These are phyloP conservation scores for Ogataea chonburiensis DNA, from an alignment of 805 yeast species.

Conservation along the genomic window DNA sequence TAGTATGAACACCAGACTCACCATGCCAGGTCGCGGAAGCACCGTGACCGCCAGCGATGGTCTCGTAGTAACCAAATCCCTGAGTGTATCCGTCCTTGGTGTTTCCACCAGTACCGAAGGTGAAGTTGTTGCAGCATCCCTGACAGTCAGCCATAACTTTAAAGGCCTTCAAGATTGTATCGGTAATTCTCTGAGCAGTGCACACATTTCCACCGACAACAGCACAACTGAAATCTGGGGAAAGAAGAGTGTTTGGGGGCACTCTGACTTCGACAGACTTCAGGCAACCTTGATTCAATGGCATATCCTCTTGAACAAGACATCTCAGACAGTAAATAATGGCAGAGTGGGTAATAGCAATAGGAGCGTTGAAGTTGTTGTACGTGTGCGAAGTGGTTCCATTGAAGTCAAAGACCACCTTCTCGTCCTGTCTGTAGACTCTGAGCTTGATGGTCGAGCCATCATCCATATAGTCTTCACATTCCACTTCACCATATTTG, in stretches of 20 bases:
- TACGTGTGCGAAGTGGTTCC: constrained; percentile 87
- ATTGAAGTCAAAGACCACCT: constrained; percentile 75
- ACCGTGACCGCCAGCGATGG: constrained; percentile 56
- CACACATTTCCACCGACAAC: constrained; percentile 95
- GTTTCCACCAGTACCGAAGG: constrained; percentile 81
- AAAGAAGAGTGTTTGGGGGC: constrained; percentile 62
- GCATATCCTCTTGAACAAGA: constrained; percentile 82
- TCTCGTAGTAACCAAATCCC: constrained; percentile 87
- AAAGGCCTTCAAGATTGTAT: constrained; percentile 83
- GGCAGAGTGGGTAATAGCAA: constrained; percentile 85
- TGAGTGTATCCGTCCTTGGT: constrained; percentile 47
- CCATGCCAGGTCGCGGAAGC: constrained; percentile 36
- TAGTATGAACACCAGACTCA: constrained; percentile 53
- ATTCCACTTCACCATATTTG: constrained; percentile 46
- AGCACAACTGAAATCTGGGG: constrained; percentile 84
- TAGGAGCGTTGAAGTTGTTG: constrained; percentile 91
- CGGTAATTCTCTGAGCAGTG: constrained; percentile 91
- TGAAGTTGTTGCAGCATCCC: constrained; percentile 92
- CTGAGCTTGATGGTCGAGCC: constrained; percentile 63
- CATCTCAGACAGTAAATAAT: constrained; percentile 84
- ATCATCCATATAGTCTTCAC: constrained; percentile 75
- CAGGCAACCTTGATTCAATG: constrained; percentile 91
- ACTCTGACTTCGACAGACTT: constrained; percentile 67
- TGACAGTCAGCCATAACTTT: constrained; percentile 92
- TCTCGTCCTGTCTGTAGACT: constrained; percentile 47